A percentile compares a stretch with the other conserved stretches of the same genome.
phyloP scores from a whole-genome alignment of 148 eudicot species.

The Selenicereus undatus region DNA sequence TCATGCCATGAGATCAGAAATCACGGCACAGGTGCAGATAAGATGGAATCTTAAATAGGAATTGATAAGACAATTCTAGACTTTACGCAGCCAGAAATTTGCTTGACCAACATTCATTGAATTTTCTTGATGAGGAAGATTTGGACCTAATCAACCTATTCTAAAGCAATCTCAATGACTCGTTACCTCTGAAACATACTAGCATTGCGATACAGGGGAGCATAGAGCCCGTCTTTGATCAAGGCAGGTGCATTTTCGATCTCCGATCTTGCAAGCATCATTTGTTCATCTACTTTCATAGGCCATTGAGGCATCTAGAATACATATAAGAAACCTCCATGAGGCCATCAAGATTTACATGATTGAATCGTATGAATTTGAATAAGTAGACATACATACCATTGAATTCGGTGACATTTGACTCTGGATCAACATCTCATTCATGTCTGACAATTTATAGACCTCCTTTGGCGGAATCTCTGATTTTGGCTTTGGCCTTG shows the following conservation, averaged over 20 bases:
- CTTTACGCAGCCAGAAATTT: neutral
- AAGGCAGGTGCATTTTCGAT: constrained; percentile 44
- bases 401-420: constrained; percentile 27
- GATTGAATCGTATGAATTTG: neutral
- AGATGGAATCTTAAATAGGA: too few species aligned
- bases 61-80: too few species aligned
- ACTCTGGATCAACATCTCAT: constrained; percentile 38
- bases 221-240: constrained; percentile 41
- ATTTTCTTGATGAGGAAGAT: neutral
- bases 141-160: neutral
- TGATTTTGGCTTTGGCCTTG: neutral
- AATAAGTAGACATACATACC: constrained; percentile 27
- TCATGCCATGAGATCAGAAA: too few species aligned
- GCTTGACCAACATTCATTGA: too few species aligned
- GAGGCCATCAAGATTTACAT: neutral
- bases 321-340: neutral
- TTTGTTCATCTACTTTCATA: constrained; percentile 38
- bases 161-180: neutral
- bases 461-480: constrained; percentile 26
- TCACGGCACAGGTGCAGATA: too few species aligned
- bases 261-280: constrained; percentile 39
- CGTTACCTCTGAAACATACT: constrained; percentile 53
- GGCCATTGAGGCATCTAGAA: constrained; percentile 42
- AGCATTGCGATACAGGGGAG: constrained; percentile 52
- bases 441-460: constrained; percentile 48